Evolutionary conservation across 192 early-diverging fungal genomes (phyloP).

Genomic region (Fimicolochytrium jonesii): DNA sequence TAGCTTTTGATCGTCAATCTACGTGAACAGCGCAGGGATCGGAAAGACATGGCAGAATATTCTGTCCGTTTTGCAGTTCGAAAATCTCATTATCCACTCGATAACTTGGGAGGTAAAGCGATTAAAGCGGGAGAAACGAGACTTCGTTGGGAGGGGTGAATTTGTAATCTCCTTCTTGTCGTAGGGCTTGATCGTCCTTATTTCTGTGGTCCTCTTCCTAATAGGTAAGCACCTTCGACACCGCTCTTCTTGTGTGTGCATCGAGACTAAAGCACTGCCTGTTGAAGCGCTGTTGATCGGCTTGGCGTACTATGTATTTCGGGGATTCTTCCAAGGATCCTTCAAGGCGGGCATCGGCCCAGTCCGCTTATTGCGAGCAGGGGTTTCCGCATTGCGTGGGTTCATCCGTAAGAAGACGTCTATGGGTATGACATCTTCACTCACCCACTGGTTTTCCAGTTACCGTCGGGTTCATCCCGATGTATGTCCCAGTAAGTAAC

Average conservation of each 20-base stretch:
- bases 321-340: conserved; percentile 6
- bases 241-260: too few relatives aligned
- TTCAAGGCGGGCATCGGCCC: conserved; percentile 20
- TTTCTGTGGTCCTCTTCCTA: conserved; percentile 1
- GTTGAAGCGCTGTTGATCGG: conserved; percentile 6
- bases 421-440: too few relatives aligned
- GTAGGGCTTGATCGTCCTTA: conserved; percentile 3
- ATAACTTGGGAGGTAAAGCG: too few relatives aligned
- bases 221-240: not conserved
- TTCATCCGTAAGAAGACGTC: too few relatives aligned
- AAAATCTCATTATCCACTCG: conserved; percentile 3
- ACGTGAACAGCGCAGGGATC: too few relatives aligned
- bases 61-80: conserved; percentile 4
- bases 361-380: not conserved
- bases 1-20: too few relatives aligned
- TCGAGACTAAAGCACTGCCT: too few relatives aligned
- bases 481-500: too few relatives aligned
- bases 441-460: not conserved
- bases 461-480: conserved; percentile 17
- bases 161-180: too few relatives aligned
- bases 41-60: conserved; percentile 8
- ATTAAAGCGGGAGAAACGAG: too few relatives aligned
- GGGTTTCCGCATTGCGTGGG: conserved; percentile 7
- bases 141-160: too few relatives aligned
- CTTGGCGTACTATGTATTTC: conserved; percentile 18